phyloP scores from a whole-genome alignment of 495 filamentous ascomycete species.

The Lasiosphaeria hispida region DNA sequence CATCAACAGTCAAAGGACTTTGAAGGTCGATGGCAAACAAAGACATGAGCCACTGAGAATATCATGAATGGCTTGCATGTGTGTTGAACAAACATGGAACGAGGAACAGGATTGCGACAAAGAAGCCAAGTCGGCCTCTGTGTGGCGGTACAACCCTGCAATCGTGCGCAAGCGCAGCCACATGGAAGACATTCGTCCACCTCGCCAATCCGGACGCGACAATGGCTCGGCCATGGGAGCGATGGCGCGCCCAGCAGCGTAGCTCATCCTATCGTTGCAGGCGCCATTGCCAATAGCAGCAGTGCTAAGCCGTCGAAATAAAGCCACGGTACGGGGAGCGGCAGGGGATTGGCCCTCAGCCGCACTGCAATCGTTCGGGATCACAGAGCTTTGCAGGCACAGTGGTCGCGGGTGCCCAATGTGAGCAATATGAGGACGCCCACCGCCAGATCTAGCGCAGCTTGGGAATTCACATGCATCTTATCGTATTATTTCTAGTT shows the following conservation, averaged over 20 bases:
- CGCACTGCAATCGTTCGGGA: slow-evolving; percentile 29
- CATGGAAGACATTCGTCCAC: neutral
- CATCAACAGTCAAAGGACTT: too few relatives aligned
- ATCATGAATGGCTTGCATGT: too few relatives aligned
- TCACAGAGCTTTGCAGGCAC: slow-evolving; percentile 1
- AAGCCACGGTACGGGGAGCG: slow-evolving; percentile 2
- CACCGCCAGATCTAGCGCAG: neutral
- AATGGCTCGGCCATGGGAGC: slow-evolving; percentile 3
- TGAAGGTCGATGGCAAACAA: too few relatives aligned
- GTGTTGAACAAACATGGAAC: neutral
- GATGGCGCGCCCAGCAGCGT: neutral
- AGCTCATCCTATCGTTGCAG: slow-evolving; percentile 16
- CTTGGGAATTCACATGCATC: slow-evolving; percentile 11
- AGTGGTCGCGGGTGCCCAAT: neutral
- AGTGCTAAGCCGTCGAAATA: slow-evolving; percentile 21
- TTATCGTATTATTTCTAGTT: neutral
- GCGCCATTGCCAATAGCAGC: slow-evolving; percentile 19
- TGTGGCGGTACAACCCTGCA: neutral
- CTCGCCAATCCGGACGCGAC: slow-evolving; percentile 25
- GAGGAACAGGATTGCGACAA: neutral
- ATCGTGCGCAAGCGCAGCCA: neutral
- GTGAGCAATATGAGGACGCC: slow-evolving; percentile 24
- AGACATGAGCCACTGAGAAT: too few relatives aligned
- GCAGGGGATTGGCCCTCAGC: slow-evolving; percentile 23
- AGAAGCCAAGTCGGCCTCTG: neutral